Base-by-base conservation (phyloP, 805 yeast genomes). In the Hanseniaspora pseudoguilliermondii region DNA sequence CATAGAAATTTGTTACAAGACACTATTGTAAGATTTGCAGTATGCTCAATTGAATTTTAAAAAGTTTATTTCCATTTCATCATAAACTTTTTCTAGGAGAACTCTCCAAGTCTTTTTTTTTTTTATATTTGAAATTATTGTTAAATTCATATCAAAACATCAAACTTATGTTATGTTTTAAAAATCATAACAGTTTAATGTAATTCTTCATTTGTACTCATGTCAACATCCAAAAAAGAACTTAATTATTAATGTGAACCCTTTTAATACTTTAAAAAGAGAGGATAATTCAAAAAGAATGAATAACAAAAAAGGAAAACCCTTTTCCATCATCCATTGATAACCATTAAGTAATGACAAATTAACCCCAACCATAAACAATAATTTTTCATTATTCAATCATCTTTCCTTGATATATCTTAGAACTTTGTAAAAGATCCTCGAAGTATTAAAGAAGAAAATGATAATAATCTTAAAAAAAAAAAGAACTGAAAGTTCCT, bases 11-110 rank as follows among this genome's bases (percentile, higher is more conserved):
- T 10, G 35, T 32, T 32, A 32, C 35, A 32, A 4, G 2, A 32
- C 13, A 2, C 15, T 32, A 11, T 32, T 32, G 15, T 32, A 32
- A 32, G 35, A 43, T 16, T 43, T 27, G 20, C 36, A 43, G 23
- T 27, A n/a, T 43, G 47, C 47, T 27, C 25, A 27, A 32, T 46
- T 27, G 36, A 29, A 29, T 46, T 46, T 46, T 27, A 46, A 46
- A 46, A 46, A 46, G 49, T 46, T 46, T 46, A 46, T 46, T 20
- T 44, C 23, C 8, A 27, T 27, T 32, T 41, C 21, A 21, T 41
- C 44, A 29, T 52, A 52, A 52, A 52, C 56, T 44, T 46, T 44
- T 42, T 44, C 44, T 44, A 46, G 56, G 56, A 52, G 56, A 38
- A 49, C 56, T 52, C 56, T 52, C 56, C 56, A 41, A 52, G 46